A percentile compares a stretch with the other conserved stretches of the same genome.
Conservation (phyloP, 768 basidiomycete genomes). For the Amanita rimosa region DNA sequence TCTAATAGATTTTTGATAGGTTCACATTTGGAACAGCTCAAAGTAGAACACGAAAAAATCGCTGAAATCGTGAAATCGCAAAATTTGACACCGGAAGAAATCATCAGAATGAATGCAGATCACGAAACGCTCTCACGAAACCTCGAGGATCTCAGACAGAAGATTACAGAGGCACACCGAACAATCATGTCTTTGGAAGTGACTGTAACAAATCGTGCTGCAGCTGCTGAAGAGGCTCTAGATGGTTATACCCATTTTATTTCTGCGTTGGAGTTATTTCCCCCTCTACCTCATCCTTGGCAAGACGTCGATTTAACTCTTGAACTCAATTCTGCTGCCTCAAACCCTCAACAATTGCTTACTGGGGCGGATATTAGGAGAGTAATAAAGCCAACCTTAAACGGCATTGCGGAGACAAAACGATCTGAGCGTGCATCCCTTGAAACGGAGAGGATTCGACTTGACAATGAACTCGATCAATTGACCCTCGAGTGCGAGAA, state of each 20-base stretch:
- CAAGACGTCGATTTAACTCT: slow-evolving; percentile 67
- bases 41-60: slow-evolving; percentile 52
- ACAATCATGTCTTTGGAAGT: slow-evolving; percentile 75
- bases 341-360: slow-evolving; percentile 60
- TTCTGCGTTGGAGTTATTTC: slow-evolving; percentile 66
- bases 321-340: slow-evolving; percentile 68
- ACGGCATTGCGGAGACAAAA: slow-evolving; percentile 58
- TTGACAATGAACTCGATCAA: slow-evolving; percentile 78
- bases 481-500: slow-evolving; percentile 70
- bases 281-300: slow-evolving; percentile 60
- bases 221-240: slow-evolving; percentile 73
- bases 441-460: slow-evolving; percentile 68
- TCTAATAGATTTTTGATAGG: slow-evolving; percentile 24
- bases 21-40: slow-evolving; percentile 49
- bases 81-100: slow-evolving; percentile 87
- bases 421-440: slow-evolving; percentile 56
- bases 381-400: slow-evolving; percentile 68
- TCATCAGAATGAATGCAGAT: slow-evolving; percentile 82
- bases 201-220: slow-evolving; percentile 64
- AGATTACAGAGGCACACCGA: slow-evolving; percentile 64
- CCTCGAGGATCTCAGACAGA: slow-evolving; percentile 67
- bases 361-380: slow-evolving; percentile 60
- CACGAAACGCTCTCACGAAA: slow-evolving; percentile 67
- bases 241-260: slow-evolving; percentile 70
- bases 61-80: slow-evolving; percentile 67